phyloP scores from a whole-genome alignment of 2,329 filamentous ascomycete genomes.

The Fusarium sublunatum region DNA sequence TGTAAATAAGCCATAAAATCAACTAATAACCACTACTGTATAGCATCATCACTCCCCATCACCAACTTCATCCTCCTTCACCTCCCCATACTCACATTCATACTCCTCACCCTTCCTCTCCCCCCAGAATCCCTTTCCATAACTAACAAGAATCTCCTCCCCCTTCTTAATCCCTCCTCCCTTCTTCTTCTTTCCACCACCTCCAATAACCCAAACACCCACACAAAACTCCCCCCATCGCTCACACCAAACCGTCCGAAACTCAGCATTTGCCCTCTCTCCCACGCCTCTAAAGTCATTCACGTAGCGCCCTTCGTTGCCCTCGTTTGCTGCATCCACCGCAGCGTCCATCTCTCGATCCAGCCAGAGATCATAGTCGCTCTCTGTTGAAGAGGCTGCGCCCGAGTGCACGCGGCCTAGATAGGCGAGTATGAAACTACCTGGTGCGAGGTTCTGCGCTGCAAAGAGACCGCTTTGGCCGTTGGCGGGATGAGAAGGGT shows the following conservation, averaged over 20 bases:
- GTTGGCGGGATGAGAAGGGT: conserved; percentile 65
- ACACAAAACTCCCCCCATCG: conserved; percentile 64
- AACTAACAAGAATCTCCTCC: conserved; percentile 73
- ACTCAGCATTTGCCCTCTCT: conserved; percentile 67
- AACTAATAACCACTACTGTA: neutral
- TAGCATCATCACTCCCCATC: neutral
- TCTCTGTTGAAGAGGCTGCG: conserved; percentile 44
- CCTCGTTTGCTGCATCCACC: conserved; percentile 67
- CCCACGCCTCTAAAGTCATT: conserved; percentile 74
- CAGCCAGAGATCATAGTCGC: conserved; percentile 73
- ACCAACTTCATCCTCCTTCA: conserved; percentile 2
- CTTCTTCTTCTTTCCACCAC: conserved; percentile 35
- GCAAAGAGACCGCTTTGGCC: conserved; percentile 72
- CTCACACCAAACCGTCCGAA: conserved; percentile 67
- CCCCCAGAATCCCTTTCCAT: conserved; percentile 75
- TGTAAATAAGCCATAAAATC: neutral
- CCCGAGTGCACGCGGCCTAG: conserved; percentile 67
- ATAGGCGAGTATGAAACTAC: conserved; percentile 70
- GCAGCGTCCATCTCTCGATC: conserved; percentile 67
- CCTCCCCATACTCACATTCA: conserved; percentile 4
- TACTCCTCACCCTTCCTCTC: conserved; percentile 47
- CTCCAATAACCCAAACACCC: conserved; percentile 65
- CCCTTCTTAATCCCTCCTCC: conserved; percentile 63
- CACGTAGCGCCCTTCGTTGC: conserved; percentile 74
- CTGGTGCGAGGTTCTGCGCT: conserved; percentile 62